Base-by-base conservation (phyloP, 441 rosid genomes). In the Breynia disticha region DNA sequence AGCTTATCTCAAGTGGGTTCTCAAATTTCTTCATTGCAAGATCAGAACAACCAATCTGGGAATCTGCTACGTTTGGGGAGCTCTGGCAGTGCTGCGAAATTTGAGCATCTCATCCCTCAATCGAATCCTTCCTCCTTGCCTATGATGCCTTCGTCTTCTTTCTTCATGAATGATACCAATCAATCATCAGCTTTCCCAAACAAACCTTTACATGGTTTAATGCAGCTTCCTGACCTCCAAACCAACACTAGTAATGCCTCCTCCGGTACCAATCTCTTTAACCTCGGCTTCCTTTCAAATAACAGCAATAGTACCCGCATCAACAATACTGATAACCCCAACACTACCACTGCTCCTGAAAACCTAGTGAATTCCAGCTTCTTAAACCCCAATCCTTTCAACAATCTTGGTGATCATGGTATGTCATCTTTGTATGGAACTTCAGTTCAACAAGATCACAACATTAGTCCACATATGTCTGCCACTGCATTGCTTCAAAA, bases 401-500 rank as follows among this genome's bases (percentile, higher is more conserved):
- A 49, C 52, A 55, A 52, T 50, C 16, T 68, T 41, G 75, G 66
- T 4, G 74, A 72, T 52, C 66, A 71, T 50, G 73, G 46, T 35
- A 61, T 65, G 16, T 57, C 76, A 7, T 67, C 80, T 24, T 54
- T 74, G 11, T 79, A 65, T 44, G 64, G 49, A 47, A 50, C 67
- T 15, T 52, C 79, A 1, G 58, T 63, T 19, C 81, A 66, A 45
- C 71, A 72, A 10, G 76, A 76, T 0, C 69, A 62, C 55, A 53
- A 22, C 67, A 18, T 43, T 54, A 38, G 45, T 39, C 53, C 84
- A 15, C 84, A 72, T 48, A 78, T 82, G 79, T 87, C 96, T n/a
- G 96, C 96, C 10, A 83, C 96, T 0, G 89, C 95, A 35, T 63
- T 88, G 58, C 95, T 88, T 59, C 96, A 83, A 56, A 85, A 83